A percentile compares a stretch with the other conserved stretches of the same genome.
phyloP scores from a whole-genome alignment of 805 yeast species.

The Saccharomycopsis selenospora region DNA sequence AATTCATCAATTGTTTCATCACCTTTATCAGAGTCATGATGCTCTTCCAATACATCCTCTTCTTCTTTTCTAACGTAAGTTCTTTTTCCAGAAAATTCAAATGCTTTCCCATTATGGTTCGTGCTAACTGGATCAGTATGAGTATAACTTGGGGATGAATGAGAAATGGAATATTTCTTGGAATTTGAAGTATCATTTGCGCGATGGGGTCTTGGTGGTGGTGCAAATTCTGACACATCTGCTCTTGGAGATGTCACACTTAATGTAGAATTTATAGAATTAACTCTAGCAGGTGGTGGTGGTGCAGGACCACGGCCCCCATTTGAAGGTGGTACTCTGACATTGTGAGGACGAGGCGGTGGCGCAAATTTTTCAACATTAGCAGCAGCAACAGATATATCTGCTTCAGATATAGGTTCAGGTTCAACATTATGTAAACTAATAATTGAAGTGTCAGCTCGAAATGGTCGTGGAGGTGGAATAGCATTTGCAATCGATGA shows the following conservation, averaged over 20 bases:
- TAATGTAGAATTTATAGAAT: neutral
- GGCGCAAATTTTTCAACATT: constrained; percentile 9
- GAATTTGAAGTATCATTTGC: neutral
- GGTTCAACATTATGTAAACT: too few species aligned
- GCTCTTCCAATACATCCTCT: neutral
- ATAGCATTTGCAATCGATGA: neutral
- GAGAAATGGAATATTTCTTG: neutral
- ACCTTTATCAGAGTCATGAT: neutral
- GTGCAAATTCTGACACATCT: constrained; percentile 8
- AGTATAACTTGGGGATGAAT: constrained; percentile 14
- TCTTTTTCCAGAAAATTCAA: constrained; percentile 3
- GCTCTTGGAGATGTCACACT: constrained; percentile 1
- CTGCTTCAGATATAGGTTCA: too few species aligned
- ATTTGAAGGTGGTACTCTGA: neutral
- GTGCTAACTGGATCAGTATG: neutral
- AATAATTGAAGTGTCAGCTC: too few species aligned
- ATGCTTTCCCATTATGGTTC: neutral
- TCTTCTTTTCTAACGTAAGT: neutral
- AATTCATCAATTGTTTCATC: neutral
- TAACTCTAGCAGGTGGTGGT: constrained; percentile 7
- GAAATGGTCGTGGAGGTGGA: neutral
- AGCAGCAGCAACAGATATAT: too few species aligned
- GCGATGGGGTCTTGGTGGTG: constrained; percentile 21
- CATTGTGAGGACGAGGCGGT: constrained; percentile 10
- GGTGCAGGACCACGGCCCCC: constrained; percentile 1